Evolutionary conservation across 2,329 filamentous ascomycete species (phyloP).

Genomic region (Amauroascus niger): DNA sequence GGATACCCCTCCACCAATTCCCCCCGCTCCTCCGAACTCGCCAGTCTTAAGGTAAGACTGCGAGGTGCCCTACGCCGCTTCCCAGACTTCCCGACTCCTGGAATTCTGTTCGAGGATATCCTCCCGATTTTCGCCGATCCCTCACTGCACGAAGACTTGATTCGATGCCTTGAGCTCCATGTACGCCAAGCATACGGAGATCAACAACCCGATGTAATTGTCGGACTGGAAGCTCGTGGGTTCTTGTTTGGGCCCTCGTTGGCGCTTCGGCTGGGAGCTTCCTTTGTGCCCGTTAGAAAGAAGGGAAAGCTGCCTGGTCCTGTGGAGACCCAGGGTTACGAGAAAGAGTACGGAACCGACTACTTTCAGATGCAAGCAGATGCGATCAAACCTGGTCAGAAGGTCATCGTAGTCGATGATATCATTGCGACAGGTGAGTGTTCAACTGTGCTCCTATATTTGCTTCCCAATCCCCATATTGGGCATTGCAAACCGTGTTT

Average conservation of each 20-base stretch:
- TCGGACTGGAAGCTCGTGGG: conserved; percentile 86
- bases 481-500: not conserved
- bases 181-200: conserved; percentile 53
- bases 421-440: conserved; percentile 87
- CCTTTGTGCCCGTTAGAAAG: conserved; percentile 91
- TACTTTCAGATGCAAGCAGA: conserved; percentile 92
- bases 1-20: conserved; percentile 38
- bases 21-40: conserved; percentile 46
- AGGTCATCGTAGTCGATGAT: conserved; percentile 88
- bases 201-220: conserved; percentile 72
- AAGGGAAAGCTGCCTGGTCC: conserved; percentile 89
- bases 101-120: conserved; percentile 96
- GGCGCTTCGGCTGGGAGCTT: conserved; percentile 69
- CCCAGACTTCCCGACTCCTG: conserved; percentile 81
- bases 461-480: not conserved
- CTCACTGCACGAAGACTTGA: conserved; percentile 61
- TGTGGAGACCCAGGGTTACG: conserved; percentile 71
- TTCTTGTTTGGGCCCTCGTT: conserved; percentile 91
- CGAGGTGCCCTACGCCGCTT: conserved; percentile 69
- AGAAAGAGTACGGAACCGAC: conserved; percentile 95
- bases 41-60: conserved; percentile 58
- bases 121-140: conserved; percentile 85
- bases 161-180: conserved; percentile 78
- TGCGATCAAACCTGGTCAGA: conserved; percentile 74
- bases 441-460: not conserved